phyloP scores from a whole-genome alignment of 495 filamentous ascomycete genomes.

The Penicillium pancosmium region DNA sequence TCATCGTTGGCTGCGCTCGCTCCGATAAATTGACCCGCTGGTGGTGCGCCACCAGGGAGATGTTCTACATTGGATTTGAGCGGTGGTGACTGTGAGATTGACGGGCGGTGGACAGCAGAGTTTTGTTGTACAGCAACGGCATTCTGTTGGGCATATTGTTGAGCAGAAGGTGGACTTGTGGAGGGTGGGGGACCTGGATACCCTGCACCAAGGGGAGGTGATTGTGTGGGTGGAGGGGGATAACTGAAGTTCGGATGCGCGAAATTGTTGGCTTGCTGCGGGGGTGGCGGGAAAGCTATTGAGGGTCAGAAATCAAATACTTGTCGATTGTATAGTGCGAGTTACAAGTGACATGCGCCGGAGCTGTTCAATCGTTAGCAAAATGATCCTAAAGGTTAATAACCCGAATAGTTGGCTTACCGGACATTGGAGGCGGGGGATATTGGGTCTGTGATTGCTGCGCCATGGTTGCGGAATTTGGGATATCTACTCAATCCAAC shows the following conservation, averaged over 20 bases:
- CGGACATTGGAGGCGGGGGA: too few relatives aligned
- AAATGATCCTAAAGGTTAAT: too few relatives aligned
- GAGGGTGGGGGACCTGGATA: slow-evolving; percentile 26
- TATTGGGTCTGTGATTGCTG: too few relatives aligned
- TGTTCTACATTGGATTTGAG: slow-evolving; percentile 24
- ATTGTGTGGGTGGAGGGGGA: slow-evolving; percentile 40
- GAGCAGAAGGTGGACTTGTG: slow-evolving; percentile 6
- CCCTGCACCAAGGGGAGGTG: slow-evolving; percentile 10
- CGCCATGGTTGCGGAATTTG: too few relatives aligned
- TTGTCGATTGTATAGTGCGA: too few relatives aligned
- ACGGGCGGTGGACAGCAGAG: slow-evolving; percentile 8
- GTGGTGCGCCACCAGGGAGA: slow-evolving; percentile 50
- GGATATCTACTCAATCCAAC: too few relatives aligned
- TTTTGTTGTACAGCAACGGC: slow-evolving; percentile 6
- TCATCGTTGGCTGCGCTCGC: slow-evolving; percentile 62
- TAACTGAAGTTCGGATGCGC: slow-evolving; percentile 41
- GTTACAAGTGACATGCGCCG: slow-evolving; percentile 30
- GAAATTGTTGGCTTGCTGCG: slow-evolving; percentile 25
- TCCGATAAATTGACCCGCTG: slow-evolving; percentile 59
- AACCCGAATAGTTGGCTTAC: too few relatives aligned
- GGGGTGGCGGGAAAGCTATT: slow-evolving; percentile 22
- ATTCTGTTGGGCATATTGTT: slow-evolving; percentile 10
- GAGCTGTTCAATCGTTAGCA: slow-evolving; percentile 19
- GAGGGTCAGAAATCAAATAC: not conserved
- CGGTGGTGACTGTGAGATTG: slow-evolving; percentile 23